Conservation (phyloP, 129 eudicot species). For the carrot (Daucus carota) region DNA sequence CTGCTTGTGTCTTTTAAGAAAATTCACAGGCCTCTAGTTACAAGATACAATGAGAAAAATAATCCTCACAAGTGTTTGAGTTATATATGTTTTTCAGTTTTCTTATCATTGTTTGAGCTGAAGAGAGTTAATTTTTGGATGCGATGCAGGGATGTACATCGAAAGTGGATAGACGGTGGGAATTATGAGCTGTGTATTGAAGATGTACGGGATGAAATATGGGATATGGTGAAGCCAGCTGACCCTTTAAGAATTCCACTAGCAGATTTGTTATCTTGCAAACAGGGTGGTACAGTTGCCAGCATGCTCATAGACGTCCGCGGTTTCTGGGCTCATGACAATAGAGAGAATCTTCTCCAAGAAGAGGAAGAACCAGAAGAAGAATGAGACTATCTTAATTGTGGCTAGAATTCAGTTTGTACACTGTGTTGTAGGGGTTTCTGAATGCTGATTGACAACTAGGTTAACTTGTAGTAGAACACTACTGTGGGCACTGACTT, state of each 20-base stretch:
- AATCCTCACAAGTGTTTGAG: too few species aligned
- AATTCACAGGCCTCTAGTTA: slow-evolving; percentile 45
- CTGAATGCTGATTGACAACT: background rate
- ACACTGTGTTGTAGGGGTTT: background rate
- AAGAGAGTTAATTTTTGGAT: slow-evolving; percentile 6
- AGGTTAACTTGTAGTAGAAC: background rate
- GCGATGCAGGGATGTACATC: slow-evolving; percentile 78
- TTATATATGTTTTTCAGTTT: background rate
- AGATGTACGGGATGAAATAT: slow-evolving; percentile 92
- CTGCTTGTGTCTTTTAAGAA: slow-evolving; percentile 52
- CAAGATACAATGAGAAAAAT: slow-evolving; percentile 39
- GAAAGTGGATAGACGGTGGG: slow-evolving; percentile 97
- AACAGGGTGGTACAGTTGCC: slow-evolving; percentile 95
- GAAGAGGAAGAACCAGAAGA: slow-evolving; percentile 98
- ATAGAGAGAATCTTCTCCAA: slow-evolving; percentile 89
- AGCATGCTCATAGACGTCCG: slow-evolving; percentile 97
- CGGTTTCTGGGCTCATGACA: slow-evolving; percentile 99
- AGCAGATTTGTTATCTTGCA: slow-evolving; percentile 72
- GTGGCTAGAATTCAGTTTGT: background rate
- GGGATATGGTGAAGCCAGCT: slow-evolving; percentile 98
- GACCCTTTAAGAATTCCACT: slow-evolving; percentile 72
- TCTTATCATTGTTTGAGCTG: background rate
- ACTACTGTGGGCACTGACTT: background rate
- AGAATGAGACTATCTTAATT: slow-evolving; percentile 22
- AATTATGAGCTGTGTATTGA: slow-evolving; percentile 85